phyloP scores from a whole-genome alignment of 306 rosid species.

The Ormosia emarginata region DNA sequence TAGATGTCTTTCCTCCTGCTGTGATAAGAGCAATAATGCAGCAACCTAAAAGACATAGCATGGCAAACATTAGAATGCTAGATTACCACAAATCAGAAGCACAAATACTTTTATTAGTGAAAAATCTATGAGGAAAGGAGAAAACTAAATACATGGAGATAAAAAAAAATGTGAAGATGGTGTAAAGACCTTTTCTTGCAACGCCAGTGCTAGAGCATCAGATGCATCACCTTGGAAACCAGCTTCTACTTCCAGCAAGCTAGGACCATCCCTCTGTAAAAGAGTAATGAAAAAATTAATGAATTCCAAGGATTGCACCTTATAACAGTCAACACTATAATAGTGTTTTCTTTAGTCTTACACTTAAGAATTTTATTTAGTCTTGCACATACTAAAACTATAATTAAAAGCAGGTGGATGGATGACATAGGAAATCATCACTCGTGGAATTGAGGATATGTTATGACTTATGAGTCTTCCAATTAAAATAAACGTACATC shows the following conservation, averaged over 20 bases:
- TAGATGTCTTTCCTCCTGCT: slow-evolving; percentile 89
- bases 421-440: slow-evolving; percentile 33
- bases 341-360: no score
- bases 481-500: slow-evolving; percentile 1
- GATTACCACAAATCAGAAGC: slow-evolving; percentile 15
- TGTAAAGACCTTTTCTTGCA: slow-evolving; percentile 76
- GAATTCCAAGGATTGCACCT: slow-evolving; percentile 20
- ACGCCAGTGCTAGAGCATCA: slow-evolving; percentile 71
- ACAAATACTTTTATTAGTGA: background rate
- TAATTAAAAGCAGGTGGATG: slow-evolving; percentile 23
- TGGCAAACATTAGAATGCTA: background rate
- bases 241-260: slow-evolving; percentile 29
- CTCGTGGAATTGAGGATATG: slow-evolving; percentile 24
- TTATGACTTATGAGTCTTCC: background rate
- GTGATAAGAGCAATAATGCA: slow-evolving; percentile 77
- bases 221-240: slow-evolving; percentile 49
- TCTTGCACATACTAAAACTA: slow-evolving; percentile 3
- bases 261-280: slow-evolving; percentile 42
- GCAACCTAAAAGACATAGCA: slow-evolving; percentile 57
- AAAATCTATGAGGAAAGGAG: background rate
- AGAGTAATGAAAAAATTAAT: background rate
- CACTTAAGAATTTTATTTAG: slow-evolving; percentile 20
- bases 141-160: background rate
- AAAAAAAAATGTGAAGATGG: background rate
- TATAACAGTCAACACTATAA: background rate